Conservation (phyloP, 257 asterid genomes). For the Voacanga thouarsii region DNA sequence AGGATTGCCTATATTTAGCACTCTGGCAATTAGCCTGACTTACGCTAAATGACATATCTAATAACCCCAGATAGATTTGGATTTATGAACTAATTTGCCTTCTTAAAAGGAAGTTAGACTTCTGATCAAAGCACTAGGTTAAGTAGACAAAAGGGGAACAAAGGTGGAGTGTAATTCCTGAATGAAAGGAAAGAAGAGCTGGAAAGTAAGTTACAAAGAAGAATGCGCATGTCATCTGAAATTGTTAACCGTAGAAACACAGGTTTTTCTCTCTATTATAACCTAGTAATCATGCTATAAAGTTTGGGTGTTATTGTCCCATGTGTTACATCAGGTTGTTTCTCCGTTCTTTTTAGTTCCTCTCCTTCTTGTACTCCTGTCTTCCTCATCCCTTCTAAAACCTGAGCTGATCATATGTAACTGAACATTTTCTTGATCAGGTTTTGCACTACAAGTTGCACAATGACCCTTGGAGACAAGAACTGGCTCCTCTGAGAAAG, state of each 20-base stretch:
- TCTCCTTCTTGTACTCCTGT: background rate
- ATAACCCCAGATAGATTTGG: background rate
- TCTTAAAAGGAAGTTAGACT: background rate
- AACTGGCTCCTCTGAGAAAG: slow-evolving; percentile 29
- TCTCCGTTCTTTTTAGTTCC: background rate
- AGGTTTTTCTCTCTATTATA: too few relatives aligned
- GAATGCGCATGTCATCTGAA: background rate
- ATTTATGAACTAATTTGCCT: background rate
- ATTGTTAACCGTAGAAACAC: background rate
- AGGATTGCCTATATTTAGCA: background rate
- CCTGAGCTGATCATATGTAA: slow-evolving; percentile 7
- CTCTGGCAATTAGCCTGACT: background rate
- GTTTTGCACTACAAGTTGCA: slow-evolving; percentile 85
- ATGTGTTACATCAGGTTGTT: background rate
- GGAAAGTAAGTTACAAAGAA: background rate
- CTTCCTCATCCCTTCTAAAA: background rate
- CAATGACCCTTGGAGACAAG: slow-evolving; percentile 80
- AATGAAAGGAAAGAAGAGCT: background rate
- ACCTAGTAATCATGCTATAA: background rate
- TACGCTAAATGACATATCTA: background rate
- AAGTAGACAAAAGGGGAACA: background rate
- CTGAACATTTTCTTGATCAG: slow-evolving; percentile 32
- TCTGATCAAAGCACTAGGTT: background rate
- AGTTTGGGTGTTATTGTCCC: background rate
- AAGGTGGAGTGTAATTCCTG: background rate